These are phyloP conservation scores for Spinacia oleracea DNA, from an alignment of 179 eudicot genomes.

Conservation along the genomic window DNA sequence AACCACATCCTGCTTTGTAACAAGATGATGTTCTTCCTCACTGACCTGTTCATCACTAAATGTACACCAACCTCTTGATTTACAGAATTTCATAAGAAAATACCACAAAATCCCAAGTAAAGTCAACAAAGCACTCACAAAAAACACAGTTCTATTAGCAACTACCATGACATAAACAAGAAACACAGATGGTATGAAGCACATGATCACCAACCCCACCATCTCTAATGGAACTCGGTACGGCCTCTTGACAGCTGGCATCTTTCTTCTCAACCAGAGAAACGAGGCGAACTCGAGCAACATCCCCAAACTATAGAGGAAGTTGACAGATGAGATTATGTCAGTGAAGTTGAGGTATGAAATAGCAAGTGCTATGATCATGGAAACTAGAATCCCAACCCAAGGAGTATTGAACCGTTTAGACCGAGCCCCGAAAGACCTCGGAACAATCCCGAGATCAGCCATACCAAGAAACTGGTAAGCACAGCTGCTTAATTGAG, in stretches of 20 bases:
- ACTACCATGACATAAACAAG: constrained; percentile 38
- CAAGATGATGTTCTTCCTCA: constrained; percentile 29
- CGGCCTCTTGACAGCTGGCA: constrained; percentile 48
- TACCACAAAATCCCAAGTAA: constrained; percentile 37
- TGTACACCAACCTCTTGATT: constrained; percentile 31
- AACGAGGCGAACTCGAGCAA: constrained; percentile 63
- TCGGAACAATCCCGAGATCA: constrained; percentile 53
- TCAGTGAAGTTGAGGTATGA: constrained; percentile 47
- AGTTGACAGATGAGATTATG: constrained; percentile 58
- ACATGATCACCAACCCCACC: constrained; percentile 56
- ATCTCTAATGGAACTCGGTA: constrained; percentile 51
- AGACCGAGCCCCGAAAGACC: constrained; percentile 42
- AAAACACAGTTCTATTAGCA: constrained; percentile 28
- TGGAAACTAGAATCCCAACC: constrained; percentile 58
- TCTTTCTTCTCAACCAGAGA: constrained; percentile 55
- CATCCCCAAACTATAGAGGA: constrained; percentile 64
- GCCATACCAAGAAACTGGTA: constrained; percentile 71
- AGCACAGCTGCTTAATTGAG: constrained; percentile 62
- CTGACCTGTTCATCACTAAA: constrained; percentile 15
- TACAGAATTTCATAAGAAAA: constrained; percentile 36
- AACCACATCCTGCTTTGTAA: neutral
- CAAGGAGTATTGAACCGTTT: constrained; percentile 64
- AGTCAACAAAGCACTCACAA: constrained; percentile 37
- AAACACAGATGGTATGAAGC: constrained; percentile 63
- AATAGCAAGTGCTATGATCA: constrained; percentile 39